phyloP scores from a whole-genome alignment of 2,329 filamentous ascomycete genomes.

The Fusarium stilboides region DNA sequence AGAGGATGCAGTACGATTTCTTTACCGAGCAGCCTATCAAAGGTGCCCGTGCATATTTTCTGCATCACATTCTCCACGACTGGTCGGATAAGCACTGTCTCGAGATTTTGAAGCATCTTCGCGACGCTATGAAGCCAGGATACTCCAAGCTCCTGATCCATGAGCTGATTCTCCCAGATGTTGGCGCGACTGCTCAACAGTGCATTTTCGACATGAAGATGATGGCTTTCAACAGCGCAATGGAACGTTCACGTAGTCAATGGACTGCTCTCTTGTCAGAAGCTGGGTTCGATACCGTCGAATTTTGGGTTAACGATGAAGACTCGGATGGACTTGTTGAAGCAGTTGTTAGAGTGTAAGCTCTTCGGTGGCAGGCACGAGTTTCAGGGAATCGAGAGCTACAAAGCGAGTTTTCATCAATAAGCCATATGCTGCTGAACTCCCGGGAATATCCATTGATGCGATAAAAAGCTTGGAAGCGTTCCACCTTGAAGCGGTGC shows the following conservation, averaged over 20 bases:
- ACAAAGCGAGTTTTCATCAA: no score
- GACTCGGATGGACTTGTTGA: not conserved
- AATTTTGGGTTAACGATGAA: not conserved
- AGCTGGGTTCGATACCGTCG: not conserved
- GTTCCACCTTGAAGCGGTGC: not conserved
- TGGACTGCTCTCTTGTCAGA: not conserved
- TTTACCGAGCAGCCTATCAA: conserved; percentile 4
- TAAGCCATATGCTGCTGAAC: no score
- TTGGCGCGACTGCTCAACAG: not conserved
- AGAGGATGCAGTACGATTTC: not conserved
- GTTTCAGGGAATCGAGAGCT: no score
- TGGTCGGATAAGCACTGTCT: not conserved
- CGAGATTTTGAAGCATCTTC: not conserved
- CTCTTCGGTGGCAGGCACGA: not conserved
- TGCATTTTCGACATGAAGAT: not conserved
- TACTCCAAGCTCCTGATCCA: not conserved
- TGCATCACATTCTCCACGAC: not conserved
- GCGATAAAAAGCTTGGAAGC: no score
- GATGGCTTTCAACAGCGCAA: not conserved
- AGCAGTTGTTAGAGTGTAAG: not conserved
- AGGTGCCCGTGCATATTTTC: conserved; percentile 1
- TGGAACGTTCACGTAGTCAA: not conserved
- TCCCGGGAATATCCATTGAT: no score
- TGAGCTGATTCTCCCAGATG: not conserved
- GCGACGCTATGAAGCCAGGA: not conserved